These are phyloP conservation scores for Pulveroboletus ravenelii DNA, from an alignment of 768 basidiomycete genomes.

Conservation along the genomic window DNA sequence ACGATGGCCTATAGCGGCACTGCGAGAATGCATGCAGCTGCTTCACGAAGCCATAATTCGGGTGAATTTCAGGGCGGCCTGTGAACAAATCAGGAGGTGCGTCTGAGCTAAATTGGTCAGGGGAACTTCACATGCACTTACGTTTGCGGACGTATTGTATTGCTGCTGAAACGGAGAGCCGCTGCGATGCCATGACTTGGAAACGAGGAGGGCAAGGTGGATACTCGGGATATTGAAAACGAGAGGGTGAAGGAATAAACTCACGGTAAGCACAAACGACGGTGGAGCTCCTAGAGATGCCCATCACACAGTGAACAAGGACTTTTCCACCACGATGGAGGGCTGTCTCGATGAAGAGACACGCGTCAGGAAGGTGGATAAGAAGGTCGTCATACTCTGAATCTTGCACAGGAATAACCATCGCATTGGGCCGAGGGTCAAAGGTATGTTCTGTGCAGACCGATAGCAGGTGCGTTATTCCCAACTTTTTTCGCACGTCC, in stretches of 20 bases:
- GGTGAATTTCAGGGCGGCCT: conserved; percentile 38
- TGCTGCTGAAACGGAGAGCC: conserved; percentile 40
- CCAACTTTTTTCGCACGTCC: conserved; percentile 28
- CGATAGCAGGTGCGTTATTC: conserved; percentile 53
- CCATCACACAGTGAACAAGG: conserved; percentile 72
- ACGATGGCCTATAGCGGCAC: conserved; percentile 45
- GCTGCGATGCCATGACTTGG: conserved; percentile 48
- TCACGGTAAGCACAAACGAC: conserved; percentile 53
- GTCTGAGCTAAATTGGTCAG: conserved; percentile 8
- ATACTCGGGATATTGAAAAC: conserved; percentile 1
- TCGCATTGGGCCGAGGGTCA: conserved; percentile 33
- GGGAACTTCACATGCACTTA: conserved; percentile 23
- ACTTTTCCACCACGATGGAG: conserved; percentile 49
- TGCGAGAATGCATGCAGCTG: conserved; percentile 53
- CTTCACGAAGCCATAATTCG: conserved; percentile 50
- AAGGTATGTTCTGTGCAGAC: conserved; percentile 54
- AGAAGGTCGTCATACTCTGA: conserved; percentile 54
- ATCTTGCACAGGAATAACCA: conserved; percentile 38
- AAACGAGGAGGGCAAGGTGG: not conserved
- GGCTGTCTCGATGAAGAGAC: conserved; percentile 59
- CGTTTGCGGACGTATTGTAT: conserved; percentile 46
- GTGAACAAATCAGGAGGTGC: conserved; percentile 4
- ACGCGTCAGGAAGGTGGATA: conserved; percentile 56
- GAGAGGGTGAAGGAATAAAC: conserved; percentile 15
- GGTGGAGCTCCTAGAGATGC: conserved; percentile 64